Base-by-base conservation (phyloP, 1,284 basidiomycete genomes). In the Tylopilus sp. region DNA sequence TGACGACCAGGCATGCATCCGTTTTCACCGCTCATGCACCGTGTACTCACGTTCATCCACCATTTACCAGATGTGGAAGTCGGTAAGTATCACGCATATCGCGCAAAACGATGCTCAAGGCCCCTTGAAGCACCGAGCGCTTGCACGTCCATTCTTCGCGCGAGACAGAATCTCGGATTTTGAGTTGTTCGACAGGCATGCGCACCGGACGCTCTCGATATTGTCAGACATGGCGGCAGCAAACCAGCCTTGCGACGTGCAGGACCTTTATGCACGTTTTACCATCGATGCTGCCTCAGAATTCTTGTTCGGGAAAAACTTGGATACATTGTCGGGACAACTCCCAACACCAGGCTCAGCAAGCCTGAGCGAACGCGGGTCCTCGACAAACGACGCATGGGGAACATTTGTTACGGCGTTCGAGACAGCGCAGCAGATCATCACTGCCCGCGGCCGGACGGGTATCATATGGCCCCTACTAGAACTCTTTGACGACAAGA, bases 121-220 rank as follows among this genome's bases (percentile, higher is more conserved):
- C 43, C 26, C 28, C 24, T 43, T 33, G 5, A 52, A 85, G 81
- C 84, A 86, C 58, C 81, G 85, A 26, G 68, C 72, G n/a, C 77
- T 79, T 42, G 80, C 84, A 6, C 77, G 85, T 4, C 85, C 86
- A 1, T 88, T 85, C 68, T 88, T 88, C 59, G 77, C 83, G 5
- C 76, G 79, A 28, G 83, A 87, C 53, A 77, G 83, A 18, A 78
- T 83, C 44, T 76, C 80, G 5, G 85, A 88, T 61, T 85, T 86
- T 51, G 76, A 83, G 24, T 72, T 78, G 31, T 87, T 87, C 57
- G 83, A 85, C 55, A 72, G 71, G 44, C 76, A 83, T 50, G 68
- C 77, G 3, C 58, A 63, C 8, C 71, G 70, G 5, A 75, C 83
- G 0, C 57, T 87, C 6, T 64, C 72, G 10, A 73, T 82, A 52